Evolutionary conservation across 306 rosid species (phyloP), one percentile per base, ranked within the genome.

Genomic region (Trichosanthes cucumerina): DNA sequence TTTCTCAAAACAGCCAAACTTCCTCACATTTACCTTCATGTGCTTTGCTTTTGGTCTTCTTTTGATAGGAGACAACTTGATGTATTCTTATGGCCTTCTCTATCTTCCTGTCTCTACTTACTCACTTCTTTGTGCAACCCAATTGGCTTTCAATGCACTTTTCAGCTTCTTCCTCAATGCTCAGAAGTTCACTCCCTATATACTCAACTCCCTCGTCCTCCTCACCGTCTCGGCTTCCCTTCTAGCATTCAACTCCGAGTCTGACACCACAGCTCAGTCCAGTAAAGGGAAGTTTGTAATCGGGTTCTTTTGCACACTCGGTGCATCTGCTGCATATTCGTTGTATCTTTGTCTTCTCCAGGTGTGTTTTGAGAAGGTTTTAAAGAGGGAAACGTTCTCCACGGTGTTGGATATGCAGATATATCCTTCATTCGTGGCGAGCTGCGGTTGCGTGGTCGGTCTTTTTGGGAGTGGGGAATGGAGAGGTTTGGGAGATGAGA

Each of bases 391-490:
- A 24, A 79, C 79, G 10, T 80, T 87, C 52, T 52, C 82, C n/a
- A 77, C 33, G 12, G 36, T 85, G 36, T 21, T 87, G 86, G 85
- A 89, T 58, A 59, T 89, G 89, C 47, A 62, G 11, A 41, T 82
- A 31, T 89, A 76, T 38, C 81, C 80, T 47, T 66, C 86, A 1
- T 56, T 87, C 7, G 80, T 82, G 38, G 85, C 90, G 36, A 82
- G 88, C 4, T 68, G 39, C 31, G 84, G 77, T 3, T 74, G 76
- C 2, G 44, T 85, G 1, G 83, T 80, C 43, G 87, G 93, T 7
- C 83, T 89, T 5, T 89, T 89, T 43, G 70, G 47, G 0, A 87
- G 89, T 54, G 88, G 88, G 23, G 88, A 85, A 9, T 87, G 89
- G 84, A 78, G 58, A 15, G 65, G 33, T 13, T 63, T 89, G 78